Evolutionary conservation across 2,329 filamentous ascomycete genomes (phyloP).

Genomic region (Colletotrichum liriopes): DNA sequence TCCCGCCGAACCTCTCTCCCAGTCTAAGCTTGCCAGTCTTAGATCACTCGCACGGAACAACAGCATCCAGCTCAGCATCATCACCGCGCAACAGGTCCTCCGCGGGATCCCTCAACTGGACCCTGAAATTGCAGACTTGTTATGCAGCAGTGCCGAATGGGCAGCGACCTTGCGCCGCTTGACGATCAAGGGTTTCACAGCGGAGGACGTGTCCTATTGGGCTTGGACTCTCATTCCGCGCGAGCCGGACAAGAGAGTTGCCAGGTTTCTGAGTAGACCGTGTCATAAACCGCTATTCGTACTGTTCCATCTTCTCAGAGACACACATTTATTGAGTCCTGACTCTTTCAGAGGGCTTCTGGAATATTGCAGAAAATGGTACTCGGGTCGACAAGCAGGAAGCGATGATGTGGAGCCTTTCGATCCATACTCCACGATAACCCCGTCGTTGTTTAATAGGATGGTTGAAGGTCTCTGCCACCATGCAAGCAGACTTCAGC

Average conservation of each 20-base stretch:
- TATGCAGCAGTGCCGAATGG: conserved; percentile 22
- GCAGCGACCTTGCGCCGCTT: not conserved
- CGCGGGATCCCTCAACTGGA: conserved; percentile 9
- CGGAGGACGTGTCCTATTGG: conserved; percentile 31
- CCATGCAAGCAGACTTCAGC: conserved; percentile 46
- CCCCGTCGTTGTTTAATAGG: conserved; percentile 4
- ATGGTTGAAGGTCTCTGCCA: conserved; percentile 9
- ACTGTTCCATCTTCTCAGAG: conserved; percentile 32
- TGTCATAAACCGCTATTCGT: conserved; percentile 39
- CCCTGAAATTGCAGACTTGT: not conserved
- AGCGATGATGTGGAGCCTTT: not conserved
- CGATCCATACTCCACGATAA: not conserved
- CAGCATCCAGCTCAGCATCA: not conserved
- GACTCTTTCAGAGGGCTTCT: conserved; percentile 32
- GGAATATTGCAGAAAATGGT: conserved; percentile 35
- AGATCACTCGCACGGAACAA: conserved; percentile 5
- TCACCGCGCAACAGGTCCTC: conserved; percentile 40
- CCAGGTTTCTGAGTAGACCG: conserved; percentile 15
- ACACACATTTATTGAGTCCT: not conserved
- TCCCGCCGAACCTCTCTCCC: not conserved
- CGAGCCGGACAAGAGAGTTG: conserved; percentile 30
- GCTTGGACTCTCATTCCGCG: conserved; percentile 21
- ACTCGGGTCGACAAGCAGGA: not conserved
- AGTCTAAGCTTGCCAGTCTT: not conserved
- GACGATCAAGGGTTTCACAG: not conserved